Percentiles rank a stretch among this genome's conserved stretches.
These are phyloP conservation scores for Madurella mycetomatis DNA, from an alignment of 2,329 filamentous ascomycete species.

Conservation along the genomic window DNA sequence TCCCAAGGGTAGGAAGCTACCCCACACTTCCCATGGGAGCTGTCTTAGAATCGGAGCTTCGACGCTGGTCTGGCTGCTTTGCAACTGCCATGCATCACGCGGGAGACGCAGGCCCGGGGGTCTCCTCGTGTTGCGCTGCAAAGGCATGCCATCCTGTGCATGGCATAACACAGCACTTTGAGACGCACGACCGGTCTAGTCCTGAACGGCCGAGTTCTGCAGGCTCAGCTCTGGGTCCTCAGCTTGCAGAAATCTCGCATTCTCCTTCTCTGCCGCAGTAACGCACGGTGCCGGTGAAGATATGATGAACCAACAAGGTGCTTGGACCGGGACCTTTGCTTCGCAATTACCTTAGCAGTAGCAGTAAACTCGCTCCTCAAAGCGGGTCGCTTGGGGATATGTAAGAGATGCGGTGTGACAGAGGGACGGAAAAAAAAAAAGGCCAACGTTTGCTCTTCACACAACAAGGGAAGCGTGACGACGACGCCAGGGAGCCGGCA, in stretches of 20 bases:
- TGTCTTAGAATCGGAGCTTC: conserved; percentile 9
- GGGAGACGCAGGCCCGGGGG: no score
- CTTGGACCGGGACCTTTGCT: not conserved
- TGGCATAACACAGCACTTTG: no score
- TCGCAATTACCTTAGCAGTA: conserved; percentile 14
- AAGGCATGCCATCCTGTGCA: no score
- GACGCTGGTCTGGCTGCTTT: not conserved
- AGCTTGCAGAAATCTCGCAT: no score
- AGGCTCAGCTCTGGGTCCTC: no score
- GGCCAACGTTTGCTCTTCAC: not conserved
- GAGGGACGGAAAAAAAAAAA: not conserved
- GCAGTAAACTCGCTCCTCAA: not conserved
- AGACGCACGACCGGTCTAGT: no score
- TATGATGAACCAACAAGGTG: not conserved
- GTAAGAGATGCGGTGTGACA: conserved; percentile 17
- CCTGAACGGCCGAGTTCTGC: no score
- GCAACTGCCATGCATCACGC: not conserved
- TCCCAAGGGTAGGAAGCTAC: conserved; percentile 4
- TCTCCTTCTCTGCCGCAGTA: not conserved
- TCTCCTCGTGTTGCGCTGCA: conserved; percentile 3
- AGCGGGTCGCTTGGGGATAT: conserved; percentile 1
- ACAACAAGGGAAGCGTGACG: not conserved
- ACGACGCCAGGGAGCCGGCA: conserved; percentile 2
- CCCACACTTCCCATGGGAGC: conserved; percentile 7
- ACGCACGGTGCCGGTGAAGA: not conserved